Conservation (phyloP, 2,329 filamentous ascomycete species). For the Rutstroemia sp. region DNA sequence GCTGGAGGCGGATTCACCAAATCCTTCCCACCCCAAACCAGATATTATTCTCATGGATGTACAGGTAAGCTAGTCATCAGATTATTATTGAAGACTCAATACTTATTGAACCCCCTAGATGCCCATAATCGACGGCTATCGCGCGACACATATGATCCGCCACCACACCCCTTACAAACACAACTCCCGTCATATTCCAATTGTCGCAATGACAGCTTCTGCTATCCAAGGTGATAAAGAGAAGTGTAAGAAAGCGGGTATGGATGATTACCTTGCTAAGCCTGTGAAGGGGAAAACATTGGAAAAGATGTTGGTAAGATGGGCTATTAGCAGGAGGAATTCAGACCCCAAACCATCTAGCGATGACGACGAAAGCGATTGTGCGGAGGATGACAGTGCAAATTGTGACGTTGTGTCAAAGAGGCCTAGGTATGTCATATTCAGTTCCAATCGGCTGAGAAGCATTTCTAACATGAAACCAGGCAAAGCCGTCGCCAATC, state of each 20-base stretch:
- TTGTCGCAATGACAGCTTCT: conserved; percentile 76
- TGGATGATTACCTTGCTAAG: conserved; percentile 71
- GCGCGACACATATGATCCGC: conserved; percentile 65
- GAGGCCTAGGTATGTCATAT: background rate
- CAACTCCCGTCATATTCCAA: conserved; percentile 56
- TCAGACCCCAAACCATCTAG: conserved; percentile 1
- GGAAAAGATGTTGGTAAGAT: conserved; percentile 65
- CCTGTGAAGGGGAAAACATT: conserved; percentile 62
- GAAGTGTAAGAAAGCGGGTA: conserved; percentile 65
- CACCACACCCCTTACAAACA: conserved; percentile 58
- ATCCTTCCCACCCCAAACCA: conserved; percentile 36
- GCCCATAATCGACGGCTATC: conserved; percentile 71
- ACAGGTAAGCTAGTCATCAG: conserved; percentile 32
- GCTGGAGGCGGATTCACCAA: conserved; percentile 38
- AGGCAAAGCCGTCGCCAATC: background rate
- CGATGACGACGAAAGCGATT: conserved; percentile 18
- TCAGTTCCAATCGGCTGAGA: no score
- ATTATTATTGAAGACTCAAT: no score
- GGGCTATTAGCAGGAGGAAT: conserved; percentile 45
- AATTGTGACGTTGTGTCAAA: conserved; percentile 1
- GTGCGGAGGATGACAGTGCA: conserved; percentile 18
- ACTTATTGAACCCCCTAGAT: conserved; percentile 33
- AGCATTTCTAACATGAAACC: background rate
- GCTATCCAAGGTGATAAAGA: conserved; percentile 71
- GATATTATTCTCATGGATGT: conserved; percentile 76